Evolutionary conservation across 345 rosid genomes (phyloP).

Genomic region (Physaria fendleri): DNA sequence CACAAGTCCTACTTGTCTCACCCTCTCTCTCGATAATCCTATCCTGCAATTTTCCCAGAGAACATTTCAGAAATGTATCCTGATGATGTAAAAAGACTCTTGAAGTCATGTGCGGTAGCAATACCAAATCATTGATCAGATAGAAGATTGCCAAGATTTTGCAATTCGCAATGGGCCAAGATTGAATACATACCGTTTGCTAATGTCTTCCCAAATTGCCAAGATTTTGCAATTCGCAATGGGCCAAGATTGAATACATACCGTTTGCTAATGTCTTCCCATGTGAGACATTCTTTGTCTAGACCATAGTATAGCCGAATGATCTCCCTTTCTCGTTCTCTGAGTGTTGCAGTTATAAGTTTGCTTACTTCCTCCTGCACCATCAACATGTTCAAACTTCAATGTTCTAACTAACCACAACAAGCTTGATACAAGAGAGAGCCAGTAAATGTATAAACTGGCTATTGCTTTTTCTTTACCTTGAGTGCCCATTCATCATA

Average conservation of each 20-base stretch:
- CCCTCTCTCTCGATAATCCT: constrained; percentile 93
- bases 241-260: constrained; percentile 27
- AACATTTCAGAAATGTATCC: neutral
- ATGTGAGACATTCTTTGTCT: constrained; percentile 74
- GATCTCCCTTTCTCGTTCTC: constrained; percentile 72
- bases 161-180: neutral
- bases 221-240: too few species aligned
- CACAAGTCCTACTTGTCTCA: constrained; percentile 86
- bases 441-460: neutral
- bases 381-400: constrained; percentile 2
- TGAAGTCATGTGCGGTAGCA: too few species aligned
- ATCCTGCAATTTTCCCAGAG: constrained; percentile 39
- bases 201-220: constrained; percentile 40
- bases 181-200: constrained; percentile 62
- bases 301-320: constrained; percentile 80
- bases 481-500: constrained; percentile 79
- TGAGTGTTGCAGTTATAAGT: constrained; percentile 51
- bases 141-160: too few species aligned
- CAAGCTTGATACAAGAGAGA: neutral
- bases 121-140: too few species aligned
- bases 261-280: constrained; percentile 99
- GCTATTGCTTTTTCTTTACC: constrained; percentile 41
- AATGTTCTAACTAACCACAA: neutral
- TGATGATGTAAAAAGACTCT: too few species aligned
- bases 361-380: constrained; percentile 84